Conservation (phyloP, 345 rosid species). For the Lagerstroemia speciosa region DNA sequence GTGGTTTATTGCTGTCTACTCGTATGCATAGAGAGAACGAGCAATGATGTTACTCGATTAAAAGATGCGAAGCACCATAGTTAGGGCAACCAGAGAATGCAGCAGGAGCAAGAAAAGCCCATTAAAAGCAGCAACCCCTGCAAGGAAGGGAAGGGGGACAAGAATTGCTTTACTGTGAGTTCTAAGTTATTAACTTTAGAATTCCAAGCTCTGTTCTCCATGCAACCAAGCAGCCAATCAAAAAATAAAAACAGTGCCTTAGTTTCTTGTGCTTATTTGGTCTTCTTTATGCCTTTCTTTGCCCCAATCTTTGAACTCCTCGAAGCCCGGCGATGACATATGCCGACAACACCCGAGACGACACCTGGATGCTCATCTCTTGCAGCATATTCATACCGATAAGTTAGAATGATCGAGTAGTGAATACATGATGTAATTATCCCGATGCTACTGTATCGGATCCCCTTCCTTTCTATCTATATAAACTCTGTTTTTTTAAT, state of each 20-base stretch:
- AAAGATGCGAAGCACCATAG: slow-evolving; percentile 1
- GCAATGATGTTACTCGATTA: background rate
- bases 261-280: slow-evolving; percentile 30
- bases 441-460: no score
- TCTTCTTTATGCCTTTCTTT: slow-evolving; percentile 28
- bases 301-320: background rate
- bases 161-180: slow-evolving; percentile 11
- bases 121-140: slow-evolving; percentile 14
- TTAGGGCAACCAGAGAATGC: background rate
- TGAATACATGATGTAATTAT: no score
- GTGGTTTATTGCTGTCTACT: background rate
- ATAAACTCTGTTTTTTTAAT: no score
- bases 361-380: no score
- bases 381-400: background rate
- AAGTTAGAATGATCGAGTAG: no score
- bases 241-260: slow-evolving; percentile 8
- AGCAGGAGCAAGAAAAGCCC: slow-evolving; percentile 14
- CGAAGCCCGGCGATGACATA: background rate
- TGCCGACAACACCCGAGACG: no score
- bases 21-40: background rate
- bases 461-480: no score
- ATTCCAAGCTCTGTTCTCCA: slow-evolving; percentile 35
- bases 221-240: slow-evolving; percentile 4
- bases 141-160: background rate
- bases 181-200: slow-evolving; percentile 14